Evolutionary conservation across 352 stramenopile species (phyloP).

Genomic region (Globisporangium cederbergense): DNA sequence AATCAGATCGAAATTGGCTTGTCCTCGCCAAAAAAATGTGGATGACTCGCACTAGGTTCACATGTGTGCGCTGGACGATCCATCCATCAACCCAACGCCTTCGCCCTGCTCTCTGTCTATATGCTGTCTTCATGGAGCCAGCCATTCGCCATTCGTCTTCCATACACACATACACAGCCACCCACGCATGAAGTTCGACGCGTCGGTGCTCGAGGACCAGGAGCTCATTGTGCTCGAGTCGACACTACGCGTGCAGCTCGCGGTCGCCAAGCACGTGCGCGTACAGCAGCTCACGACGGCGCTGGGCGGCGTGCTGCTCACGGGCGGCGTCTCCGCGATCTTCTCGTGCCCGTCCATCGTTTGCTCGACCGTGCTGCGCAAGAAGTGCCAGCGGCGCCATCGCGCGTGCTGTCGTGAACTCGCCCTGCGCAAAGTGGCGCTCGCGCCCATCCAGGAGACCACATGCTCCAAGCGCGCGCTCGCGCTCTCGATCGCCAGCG

Average conservation of each 20-base stretch:
- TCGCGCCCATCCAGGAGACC: conserved; percentile 16
- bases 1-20: too few species aligned
- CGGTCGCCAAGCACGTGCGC: conserved; percentile 22
- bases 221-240: conserved; percentile 28
- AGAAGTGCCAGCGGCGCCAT: conserved; percentile 22
- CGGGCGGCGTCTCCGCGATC: conserved; percentile 20
- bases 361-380: conserved; percentile 21
- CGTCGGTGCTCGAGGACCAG: conserved; percentile 13
- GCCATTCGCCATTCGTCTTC: neutral
- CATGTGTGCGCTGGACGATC: neutral
- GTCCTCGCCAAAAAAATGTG: too few species aligned
- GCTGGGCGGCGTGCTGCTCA: conserved; percentile 18
- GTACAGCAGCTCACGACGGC: conserved; percentile 19
- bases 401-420: conserved; percentile 17
- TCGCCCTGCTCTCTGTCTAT: neutral
- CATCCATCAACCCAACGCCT: neutral
- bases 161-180: neutral
- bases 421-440: conserved; percentile 9
- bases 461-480: conserved; percentile 23
- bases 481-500: conserved; percentile 21
- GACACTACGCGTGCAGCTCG: conserved; percentile 29
- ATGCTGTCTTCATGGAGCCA: neutral
- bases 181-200: conserved; percentile 16
- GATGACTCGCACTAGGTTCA: neutral
- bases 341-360: conserved; percentile 22